Evolutionary conservation across 371 early-diverging fungal genomes (phyloP), one percentile per base, ranked within the genome.

Genomic region (Catenaria anguillulae): DNA sequence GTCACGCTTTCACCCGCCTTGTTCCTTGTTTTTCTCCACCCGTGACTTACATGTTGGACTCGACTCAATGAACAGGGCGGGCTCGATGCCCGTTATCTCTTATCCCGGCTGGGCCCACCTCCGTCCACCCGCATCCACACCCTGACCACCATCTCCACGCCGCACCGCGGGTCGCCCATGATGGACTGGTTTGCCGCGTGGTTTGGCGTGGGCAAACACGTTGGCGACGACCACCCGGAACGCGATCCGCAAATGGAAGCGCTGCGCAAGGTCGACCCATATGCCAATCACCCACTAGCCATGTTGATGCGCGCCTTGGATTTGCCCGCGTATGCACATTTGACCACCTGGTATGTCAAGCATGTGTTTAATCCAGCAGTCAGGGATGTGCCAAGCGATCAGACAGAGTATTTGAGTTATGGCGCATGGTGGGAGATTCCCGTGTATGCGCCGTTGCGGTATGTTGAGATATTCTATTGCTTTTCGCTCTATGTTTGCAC

Each of bases 111-210:
- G 33, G 74, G 75, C 0, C 76, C 83, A 45, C 74, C 77, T 40
- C 12, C 48, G 12, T 66, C 75, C 56, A 90, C 84, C 66, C 56
- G 69, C 12, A 82, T 89, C 10, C 74, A 71, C 33, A 85, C 90
- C 3, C 70, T 93, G 33, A 90, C 92, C 0, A 92, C 92, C 0
- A 75, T 93, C 23, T 85, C 86, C 4, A 90, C 94, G 12, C 94
- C 94, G n/a, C 94, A 93, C 69, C 83, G 86, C 33, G 94, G 94
- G 6, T 81, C 82, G 43, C 81, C 87, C 6, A 84, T 92, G 70
- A 91, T 90, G 89, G 91, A 91, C 72, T 91, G 88, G 87, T 86
- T 84, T 64, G 80, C 86, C 26, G 89, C 90, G 65, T 75, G 82
- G 55, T 70, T 90, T 33, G 82, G 84, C 19, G 73, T 88, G 0